Evolutionary conservation across 1,139 yeast species (phyloP), one percentile per base, ranked within the genome.

Genomic region (Pichia sp.): DNA sequence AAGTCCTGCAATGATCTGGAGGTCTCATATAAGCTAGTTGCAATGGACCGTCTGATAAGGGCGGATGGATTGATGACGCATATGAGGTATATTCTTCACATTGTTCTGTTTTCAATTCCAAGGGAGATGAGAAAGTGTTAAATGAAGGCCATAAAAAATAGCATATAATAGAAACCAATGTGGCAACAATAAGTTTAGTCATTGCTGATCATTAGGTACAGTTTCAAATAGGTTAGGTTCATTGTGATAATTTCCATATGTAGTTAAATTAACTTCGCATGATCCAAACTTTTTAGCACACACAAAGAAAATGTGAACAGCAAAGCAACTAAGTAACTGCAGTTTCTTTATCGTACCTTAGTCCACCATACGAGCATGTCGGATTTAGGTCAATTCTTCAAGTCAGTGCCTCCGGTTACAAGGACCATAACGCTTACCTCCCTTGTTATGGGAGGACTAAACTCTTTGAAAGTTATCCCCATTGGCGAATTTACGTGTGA

Each of bases 11-110:
- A 36, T 70, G 60, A 8, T 65, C 65, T 0, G 74, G 67, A 2
- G 96, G 96, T 50, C 96, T 67, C 78, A 85, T 91, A 51, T 58
- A 83, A 0, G 95, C 86, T 45, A 79, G 67, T 36, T 62, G 53
- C 38, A 72, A 54, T 4, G 61, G 56, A 0, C 84, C 84, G 1
- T 54, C 46, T 0, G 79, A 68, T 14, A 59, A 64, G 0, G 84
- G 84, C 1, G 53, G 57, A 52, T 80, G 86, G 32, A 55, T 52
- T 3, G 43, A 45, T 42, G 69, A 42, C 2, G 74, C 58, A 46
- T 67, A 71, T 5, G 52, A 49, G 17, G 61, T 60, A 49, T 69
- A 71, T 33, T 59, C 63, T 0, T 68, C 66, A 45, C 75, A 70
- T 26, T 17, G 10, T 26, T 26, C 18, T 26, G 30, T 4, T 26